Evolutionary conservation across 1,284 basidiomycete species (phyloP).

Genomic region (Dichomitus squalens): DNA sequence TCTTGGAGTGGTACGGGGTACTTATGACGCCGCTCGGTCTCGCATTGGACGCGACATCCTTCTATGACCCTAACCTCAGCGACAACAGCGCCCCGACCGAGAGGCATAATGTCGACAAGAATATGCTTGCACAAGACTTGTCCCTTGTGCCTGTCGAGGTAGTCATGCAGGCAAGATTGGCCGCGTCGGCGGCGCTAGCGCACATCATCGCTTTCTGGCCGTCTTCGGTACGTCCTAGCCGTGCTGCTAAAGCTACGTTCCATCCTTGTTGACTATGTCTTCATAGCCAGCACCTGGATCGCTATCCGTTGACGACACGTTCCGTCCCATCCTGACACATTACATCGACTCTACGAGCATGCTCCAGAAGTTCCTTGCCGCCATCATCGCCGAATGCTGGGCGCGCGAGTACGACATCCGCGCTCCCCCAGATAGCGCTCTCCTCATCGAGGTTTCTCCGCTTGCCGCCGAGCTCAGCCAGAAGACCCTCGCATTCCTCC

Average conservation of each 20-base stretch:
- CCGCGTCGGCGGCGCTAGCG: conserved; percentile 82
- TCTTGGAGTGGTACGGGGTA: conserved; percentile 84
- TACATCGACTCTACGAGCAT: conserved; percentile 90
- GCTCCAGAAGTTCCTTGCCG: conserved; percentile 86
- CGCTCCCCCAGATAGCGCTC: conserved; percentile 30
- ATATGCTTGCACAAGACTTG: conserved; percentile 91
- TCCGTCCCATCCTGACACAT: conserved; percentile 72
- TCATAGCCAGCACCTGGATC: neutral
- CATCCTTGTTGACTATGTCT: neutral
- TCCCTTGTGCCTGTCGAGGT: conserved; percentile 82
- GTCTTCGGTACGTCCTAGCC: conserved; percentile 43
- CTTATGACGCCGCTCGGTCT: conserved; percentile 92
- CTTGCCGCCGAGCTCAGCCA: conserved; percentile 69
- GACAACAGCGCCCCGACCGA: conserved; percentile 52
- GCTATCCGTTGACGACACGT: conserved; percentile 55
- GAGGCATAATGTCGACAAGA: conserved; percentile 95
- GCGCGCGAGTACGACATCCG: conserved; percentile 57
- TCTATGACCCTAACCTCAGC: conserved; percentile 65
- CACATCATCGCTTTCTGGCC: conserved; percentile 74
- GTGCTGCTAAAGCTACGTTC: too few relatives aligned
- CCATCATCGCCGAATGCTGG: conserved; percentile 94
- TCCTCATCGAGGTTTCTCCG: conserved; percentile 56
- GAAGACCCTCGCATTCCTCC: conserved; percentile 74
- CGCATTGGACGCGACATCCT: conserved; percentile 72
- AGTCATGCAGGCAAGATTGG: conserved; percentile 82